A percentile compares a stretch with the other conserved stretches of the same genome.
phyloP scores from a whole-genome alignment of 2,329 filamentous ascomycete species.

The Colletotrichum sp. region DNA sequence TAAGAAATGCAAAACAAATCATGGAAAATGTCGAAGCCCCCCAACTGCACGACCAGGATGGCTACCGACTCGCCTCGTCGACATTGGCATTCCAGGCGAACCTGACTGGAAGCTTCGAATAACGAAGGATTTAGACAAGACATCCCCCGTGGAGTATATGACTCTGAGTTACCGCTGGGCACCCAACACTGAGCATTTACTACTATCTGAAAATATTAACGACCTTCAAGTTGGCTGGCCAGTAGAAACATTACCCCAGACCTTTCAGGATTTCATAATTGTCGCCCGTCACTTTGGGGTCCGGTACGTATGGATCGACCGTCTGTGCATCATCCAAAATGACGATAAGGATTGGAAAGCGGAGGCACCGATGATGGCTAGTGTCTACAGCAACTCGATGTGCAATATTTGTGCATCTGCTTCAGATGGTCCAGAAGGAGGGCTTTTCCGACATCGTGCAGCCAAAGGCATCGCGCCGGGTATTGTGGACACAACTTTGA shows the following conservation, averaged over 20 bases:
- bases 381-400: background rate
- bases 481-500: background rate
- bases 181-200: background rate
- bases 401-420: background rate
- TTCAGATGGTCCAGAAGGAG: background rate
- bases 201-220: background rate
- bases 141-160: background rate
- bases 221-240: background rate
- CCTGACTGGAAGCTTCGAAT: background rate
- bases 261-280: background rate
- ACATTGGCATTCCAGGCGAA: background rate
- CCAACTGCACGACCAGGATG: background rate
- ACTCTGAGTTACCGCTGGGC: background rate
- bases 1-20: background rate
- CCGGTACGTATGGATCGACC: background rate
- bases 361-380: background rate
- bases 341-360: background rate
- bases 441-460: background rate
- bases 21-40: background rate
- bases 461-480: background rate
- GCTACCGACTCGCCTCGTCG: background rate
- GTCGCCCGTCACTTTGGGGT: background rate
- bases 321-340: background rate
- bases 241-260: background rate
- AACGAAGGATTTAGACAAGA: background rate